Conservation (phyloP, 106 monocot genomes). For the Amphibolis antarctica region DNA sequence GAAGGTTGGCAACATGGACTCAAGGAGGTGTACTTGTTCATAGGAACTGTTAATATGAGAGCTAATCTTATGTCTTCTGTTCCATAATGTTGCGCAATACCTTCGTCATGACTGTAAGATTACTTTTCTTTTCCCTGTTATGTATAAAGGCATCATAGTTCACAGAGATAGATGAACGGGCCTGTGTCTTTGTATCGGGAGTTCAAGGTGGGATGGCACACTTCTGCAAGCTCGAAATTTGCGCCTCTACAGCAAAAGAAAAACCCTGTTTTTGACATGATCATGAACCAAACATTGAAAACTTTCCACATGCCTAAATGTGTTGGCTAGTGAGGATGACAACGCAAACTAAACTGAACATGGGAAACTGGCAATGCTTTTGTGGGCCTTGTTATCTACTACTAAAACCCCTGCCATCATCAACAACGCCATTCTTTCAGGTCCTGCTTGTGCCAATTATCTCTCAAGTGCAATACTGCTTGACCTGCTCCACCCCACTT, state of each 20-base stretch:
- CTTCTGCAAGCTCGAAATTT: not conserved
- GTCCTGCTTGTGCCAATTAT: constrained; percentile 92
- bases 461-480: constrained; percentile 72
- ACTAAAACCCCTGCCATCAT: too few relatives aligned
- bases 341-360: too few relatives aligned
- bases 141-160: not conserved
- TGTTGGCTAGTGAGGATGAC: too few relatives aligned
- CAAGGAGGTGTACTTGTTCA: not conserved
- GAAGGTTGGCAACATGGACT: constrained; percentile 4
- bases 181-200: not conserved
- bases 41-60: constrained; percentile 3
- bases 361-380: too few relatives aligned
- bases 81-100: not conserved
- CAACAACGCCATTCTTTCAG: too few relatives aligned
- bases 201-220: not conserved
- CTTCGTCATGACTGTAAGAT: not conserved
- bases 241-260: too few relatives aligned
- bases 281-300: too few relatives aligned
- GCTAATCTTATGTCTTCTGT: not conserved
- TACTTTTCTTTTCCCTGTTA: not conserved
- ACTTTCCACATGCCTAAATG: too few relatives aligned
- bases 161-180: not conserved
- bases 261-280: too few relatives aligned
- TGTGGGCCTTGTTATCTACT: too few relatives aligned
- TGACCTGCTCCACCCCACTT: constrained; percentile 18